Evolutionary conservation across 2,329 filamentous ascomycete species (phyloP).

Genomic region (Beauveria sp.): DNA sequence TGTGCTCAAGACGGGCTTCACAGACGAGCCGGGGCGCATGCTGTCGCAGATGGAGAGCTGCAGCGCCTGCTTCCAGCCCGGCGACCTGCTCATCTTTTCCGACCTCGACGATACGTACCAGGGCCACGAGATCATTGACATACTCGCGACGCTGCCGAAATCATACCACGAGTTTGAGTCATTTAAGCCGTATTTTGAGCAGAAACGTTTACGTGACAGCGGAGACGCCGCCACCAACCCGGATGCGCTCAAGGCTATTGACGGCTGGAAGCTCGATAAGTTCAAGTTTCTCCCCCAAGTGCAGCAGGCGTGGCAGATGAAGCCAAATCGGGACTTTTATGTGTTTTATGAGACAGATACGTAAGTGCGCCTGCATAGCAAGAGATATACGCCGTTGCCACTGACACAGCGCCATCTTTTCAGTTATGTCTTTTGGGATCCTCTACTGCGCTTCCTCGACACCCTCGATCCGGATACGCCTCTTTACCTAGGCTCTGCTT

Average conservation of each 20-base stretch:
- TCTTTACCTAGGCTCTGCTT: conserved; percentile 5
- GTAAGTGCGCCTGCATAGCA: conserved; percentile 22
- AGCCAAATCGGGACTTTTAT: conserved; percentile 44
- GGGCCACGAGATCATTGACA: conserved; percentile 34
- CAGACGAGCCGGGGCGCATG: neutral
- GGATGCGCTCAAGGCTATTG: conserved; percentile 24
- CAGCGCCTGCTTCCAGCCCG: conserved; percentile 28
- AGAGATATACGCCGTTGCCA: neutral
- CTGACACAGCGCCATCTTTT: neutral
- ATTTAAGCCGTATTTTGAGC: conserved; percentile 32
- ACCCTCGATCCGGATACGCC: conserved; percentile 9
- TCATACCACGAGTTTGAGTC: conserved; percentile 26
- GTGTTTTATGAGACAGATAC: conserved; percentile 51
- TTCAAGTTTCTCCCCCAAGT: conserved; percentile 52
- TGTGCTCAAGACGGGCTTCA: conserved; percentile 34
- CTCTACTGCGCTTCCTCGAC: conserved; percentile 13
- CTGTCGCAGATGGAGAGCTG: conserved; percentile 42
- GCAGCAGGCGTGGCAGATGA: conserved; percentile 38
- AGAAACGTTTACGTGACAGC: conserved; percentile 27
- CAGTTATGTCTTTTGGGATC: conserved; percentile 15
- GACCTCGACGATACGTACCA: conserved; percentile 40
- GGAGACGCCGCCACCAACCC: conserved; percentile 24
- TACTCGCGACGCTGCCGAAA: conserved; percentile 37
- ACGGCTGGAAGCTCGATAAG: conserved; percentile 46
- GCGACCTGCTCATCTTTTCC: conserved; percentile 40